Evolutionary conservation across 1,284 basidiomycete genomes (phyloP).

Genomic region (Pulveroboletus sp.): DNA sequence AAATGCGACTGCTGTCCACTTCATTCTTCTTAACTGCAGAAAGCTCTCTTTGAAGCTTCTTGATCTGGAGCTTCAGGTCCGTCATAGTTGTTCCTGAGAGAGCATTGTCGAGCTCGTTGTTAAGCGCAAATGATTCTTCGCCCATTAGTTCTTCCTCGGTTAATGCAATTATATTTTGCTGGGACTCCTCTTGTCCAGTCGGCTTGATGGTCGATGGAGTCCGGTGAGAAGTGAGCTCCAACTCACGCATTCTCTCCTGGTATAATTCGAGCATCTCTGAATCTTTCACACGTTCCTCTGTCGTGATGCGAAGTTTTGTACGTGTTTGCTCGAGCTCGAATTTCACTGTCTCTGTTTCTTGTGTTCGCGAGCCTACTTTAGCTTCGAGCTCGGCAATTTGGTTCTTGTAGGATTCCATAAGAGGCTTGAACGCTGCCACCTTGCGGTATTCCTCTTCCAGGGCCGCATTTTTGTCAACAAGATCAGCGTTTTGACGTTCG

Average conservation of each 20-base stretch:
- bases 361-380: conserved; percentile 62
- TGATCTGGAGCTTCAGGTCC: conserved; percentile 84
- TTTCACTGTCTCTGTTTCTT: conserved; percentile 71
- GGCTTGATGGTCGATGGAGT: conserved; percentile 32
- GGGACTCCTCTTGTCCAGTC: conserved; percentile 23
- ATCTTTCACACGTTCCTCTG: conserved; percentile 75
- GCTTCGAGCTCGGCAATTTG: conserved; percentile 84
- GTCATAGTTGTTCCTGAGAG: conserved; percentile 86
- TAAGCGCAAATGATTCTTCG: conserved; percentile 61
- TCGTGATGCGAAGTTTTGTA: conserved; percentile 66
- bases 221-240: conserved; percentile 70
- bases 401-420: conserved; percentile 91
- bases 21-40: conserved; percentile 74
- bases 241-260: conserved; percentile 88
- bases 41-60: conserved; percentile 82
- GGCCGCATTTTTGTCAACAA: conserved; percentile 88
- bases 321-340: conserved; percentile 79
- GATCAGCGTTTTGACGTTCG: conserved; percentile 89
- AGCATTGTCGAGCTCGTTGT: conserved; percentile 84
- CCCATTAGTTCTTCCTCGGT: conserved; percentile 46
- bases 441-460: conserved; percentile 91
- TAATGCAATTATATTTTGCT: conserved; percentile 34
- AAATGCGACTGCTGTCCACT: conserved; percentile 69
- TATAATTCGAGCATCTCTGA: conserved; percentile 86
- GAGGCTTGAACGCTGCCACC: conserved; percentile 81